Percentiles rank a stretch among this genome's conserved stretches.
phyloP scores from a whole-genome alignment of 2,329 filamentous ascomycete genomes.

The Sarocladium oryzae region DNA sequence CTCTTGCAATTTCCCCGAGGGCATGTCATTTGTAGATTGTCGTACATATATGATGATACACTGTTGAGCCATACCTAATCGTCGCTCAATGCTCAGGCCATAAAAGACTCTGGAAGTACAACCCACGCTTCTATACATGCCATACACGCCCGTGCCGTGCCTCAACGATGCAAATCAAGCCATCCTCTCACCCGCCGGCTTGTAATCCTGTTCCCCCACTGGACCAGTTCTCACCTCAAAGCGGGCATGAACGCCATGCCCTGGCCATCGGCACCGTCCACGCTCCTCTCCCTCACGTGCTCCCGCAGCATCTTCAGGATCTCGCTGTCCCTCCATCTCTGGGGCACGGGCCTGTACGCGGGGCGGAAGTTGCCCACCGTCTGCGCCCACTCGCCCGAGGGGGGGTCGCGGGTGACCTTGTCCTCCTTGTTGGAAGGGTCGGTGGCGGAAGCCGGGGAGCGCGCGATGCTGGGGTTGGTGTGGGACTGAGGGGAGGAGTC shows the following conservation, averaged over 20 bases:
- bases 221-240: slow-evolving; percentile 28
- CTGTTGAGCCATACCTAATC: too few species aligned
- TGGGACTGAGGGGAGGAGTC: slow-evolving; percentile 33
- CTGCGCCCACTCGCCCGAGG: slow-evolving; percentile 84
- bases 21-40: too few species aligned
- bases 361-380: slow-evolving; percentile 92
- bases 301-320: slow-evolving; percentile 68
- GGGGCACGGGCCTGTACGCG: slow-evolving; percentile 83
- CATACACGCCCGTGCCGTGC: too few species aligned
- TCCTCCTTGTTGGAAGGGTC: slow-evolving; percentile 18
- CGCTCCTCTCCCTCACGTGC: slow-evolving; percentile 65
- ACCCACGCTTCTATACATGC: too few species aligned
- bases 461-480: slow-evolving; percentile 26
- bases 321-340: slow-evolving; percentile 77
- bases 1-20: too few species aligned
- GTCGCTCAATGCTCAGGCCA: too few species aligned
- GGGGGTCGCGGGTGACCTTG: slow-evolving; percentile 28
- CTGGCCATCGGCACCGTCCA: slow-evolving; percentile 29
- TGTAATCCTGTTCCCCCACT: too few species aligned
- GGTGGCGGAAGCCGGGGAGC: slow-evolving; percentile 20
- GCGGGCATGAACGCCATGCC: slow-evolving; percentile 55
- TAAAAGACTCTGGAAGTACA: too few species aligned
- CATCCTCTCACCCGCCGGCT: too few species aligned
- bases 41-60: too few species aligned
- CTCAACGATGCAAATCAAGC: too few species aligned